Conservation (phyloP, 306 rosid genomes). For the Rosa lucieae region DNA sequence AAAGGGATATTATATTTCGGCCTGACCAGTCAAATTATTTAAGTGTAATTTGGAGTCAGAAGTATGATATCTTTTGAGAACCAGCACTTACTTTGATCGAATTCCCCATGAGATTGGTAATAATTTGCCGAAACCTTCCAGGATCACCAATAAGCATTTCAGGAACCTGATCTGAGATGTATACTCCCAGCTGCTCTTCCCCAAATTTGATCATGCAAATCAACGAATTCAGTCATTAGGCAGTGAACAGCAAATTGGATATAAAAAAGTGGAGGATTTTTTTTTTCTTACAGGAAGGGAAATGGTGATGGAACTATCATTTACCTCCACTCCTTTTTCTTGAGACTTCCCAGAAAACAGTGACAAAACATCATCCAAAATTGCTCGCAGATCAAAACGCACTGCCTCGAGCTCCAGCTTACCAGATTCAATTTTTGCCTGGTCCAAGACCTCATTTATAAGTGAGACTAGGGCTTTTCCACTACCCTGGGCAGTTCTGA, state of each 20-base stretch:
- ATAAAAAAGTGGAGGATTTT: not conserved
- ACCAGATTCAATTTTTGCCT: slow-evolving; percentile 95
- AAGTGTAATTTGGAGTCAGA: not conserved
- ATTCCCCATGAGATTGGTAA: slow-evolving; percentile 86
- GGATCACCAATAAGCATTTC: slow-evolving; percentile 80
- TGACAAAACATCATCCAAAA: slow-evolving; percentile 87
- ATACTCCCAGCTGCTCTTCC: slow-evolving; percentile 69
- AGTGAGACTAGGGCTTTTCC: slow-evolving; percentile 95
- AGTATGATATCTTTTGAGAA: not conserved
- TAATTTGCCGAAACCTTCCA: slow-evolving; percentile 84
- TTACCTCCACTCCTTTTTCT: slow-evolving; percentile 96
- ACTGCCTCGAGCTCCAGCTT: slow-evolving; percentile 94
- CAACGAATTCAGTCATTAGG: slow-evolving; percentile 23
- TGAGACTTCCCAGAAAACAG: slow-evolving; percentile 94
- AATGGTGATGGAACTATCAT: slow-evolving; percentile 14
- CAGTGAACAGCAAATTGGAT: slow-evolving; percentile 5
- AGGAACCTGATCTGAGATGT: slow-evolving; percentile 80
- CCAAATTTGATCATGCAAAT: slow-evolving; percentile 35
- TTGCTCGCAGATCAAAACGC: slow-evolving; percentile 65
- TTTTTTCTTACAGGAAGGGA: not conserved
- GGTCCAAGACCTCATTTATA: slow-evolving; percentile 93
- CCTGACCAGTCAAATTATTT: not conserved
- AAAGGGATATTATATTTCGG: not conserved
- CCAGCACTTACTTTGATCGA: slow-evolving; percentile 66
- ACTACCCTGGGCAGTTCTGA: slow-evolving; percentile 87